These are phyloP conservation scores for Vicia faba DNA, from an alignment of 306 rosid species.

Conservation along the genomic window DNA sequence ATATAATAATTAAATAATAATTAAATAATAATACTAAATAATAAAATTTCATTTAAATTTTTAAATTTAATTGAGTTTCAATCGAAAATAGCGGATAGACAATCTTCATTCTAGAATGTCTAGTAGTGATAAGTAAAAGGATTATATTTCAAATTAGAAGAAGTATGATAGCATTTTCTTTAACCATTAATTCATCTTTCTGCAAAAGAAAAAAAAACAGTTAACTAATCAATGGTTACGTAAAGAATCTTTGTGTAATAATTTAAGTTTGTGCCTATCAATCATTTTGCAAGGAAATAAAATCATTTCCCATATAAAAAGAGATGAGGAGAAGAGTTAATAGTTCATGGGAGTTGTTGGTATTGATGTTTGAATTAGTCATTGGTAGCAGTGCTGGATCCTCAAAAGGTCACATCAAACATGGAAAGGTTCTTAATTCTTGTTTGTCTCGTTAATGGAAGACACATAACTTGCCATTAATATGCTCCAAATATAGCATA, in stretches of 20 bases:
- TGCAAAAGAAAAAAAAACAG: constrained; percentile 2
- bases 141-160: too few relatives aligned
- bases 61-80: too few relatives aligned
- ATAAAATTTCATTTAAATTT: too few relatives aligned
- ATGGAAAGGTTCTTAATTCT: constrained; percentile 46
- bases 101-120: too few relatives aligned
- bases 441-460: constrained; percentile 61
- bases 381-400: constrained; percentile 49
- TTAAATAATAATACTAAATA: too few relatives aligned
- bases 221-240: not conserved
- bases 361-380: constrained; percentile 54
- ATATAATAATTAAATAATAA: too few relatives aligned
- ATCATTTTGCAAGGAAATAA: constrained; percentile 18
- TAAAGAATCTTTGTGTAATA: constrained; percentile 32
- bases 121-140: too few relatives aligned
- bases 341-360: constrained; percentile 39
- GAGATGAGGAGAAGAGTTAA: constrained; percentile 4
- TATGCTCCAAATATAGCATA: constrained; percentile 44
- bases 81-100: too few relatives aligned
- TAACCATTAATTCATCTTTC: not conserved
- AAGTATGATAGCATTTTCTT: not conserved
- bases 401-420: constrained; percentile 57
- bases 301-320: constrained; percentile 5
- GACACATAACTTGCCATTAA: constrained; percentile 48
- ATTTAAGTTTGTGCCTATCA: constrained; percentile 10